Evolutionary conservation across 306 rosid species (phyloP), one percentile per base, ranked within the genome.

Genomic region (Corylus avellana): DNA sequence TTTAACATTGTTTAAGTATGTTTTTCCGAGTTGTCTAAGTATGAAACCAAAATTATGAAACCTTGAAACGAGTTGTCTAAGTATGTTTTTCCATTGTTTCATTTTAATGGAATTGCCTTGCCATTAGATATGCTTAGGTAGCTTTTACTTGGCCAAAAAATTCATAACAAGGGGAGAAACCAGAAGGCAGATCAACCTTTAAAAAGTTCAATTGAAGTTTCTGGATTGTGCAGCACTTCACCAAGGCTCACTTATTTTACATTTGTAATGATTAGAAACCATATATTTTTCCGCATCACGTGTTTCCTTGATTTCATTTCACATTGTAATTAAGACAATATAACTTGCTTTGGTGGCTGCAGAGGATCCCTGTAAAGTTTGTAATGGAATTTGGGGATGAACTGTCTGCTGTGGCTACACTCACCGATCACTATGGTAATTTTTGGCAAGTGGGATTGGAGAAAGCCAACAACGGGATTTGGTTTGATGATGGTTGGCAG

Each of bases 381-480:
- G 63, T 39, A 12, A 1, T 0, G 75, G 73, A 35, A 66, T 70
- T 48, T 58, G 77, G 73, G 16, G 58, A 75, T 29, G 80, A 75
- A 58, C 75, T 81, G 49, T 75, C 80, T 32, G 17, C 48, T 14
- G 69, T 5, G 32, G 66, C 54, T 29, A 20, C 35, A 20, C 50
- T 81, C n/a, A 70, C 2, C n/a, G 70, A 69, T 51, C 80, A 80
- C 4, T 37, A 27, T 47, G 84, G 80, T 9, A 14, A 35, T 48
- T n/a, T 58, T 48, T 81, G 80, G 84, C 22, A 37, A 69, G 63
- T 75, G 37, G 77, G 73, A 12, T 57, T 81, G 72, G 22, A 70
- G 58, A 75, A 54, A 49, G 32, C 35, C 32, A 17, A 58, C 16
- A 64, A 46, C 3, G 20, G 27, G 37, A 81, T 75, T 57, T 75